A percentile compares a stretch with the other conserved stretches of the same genome.
Evolutionary conservation across 2,329 filamentous ascomycete genomes (phyloP).

Genomic region (Apiospora koreana): DNA sequence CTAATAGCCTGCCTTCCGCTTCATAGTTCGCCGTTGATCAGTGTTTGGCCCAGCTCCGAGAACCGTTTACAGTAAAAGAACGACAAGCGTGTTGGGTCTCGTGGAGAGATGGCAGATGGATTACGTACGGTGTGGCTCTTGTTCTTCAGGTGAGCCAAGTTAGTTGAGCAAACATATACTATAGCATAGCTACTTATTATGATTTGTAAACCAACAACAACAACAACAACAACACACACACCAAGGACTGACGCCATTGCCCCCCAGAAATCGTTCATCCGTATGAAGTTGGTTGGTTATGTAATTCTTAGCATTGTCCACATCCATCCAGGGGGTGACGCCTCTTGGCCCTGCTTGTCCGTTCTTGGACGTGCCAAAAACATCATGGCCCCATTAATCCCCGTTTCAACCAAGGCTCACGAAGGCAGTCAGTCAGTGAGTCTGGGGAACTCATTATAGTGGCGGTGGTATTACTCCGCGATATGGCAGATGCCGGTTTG

Average conservation of each 20-base stretch:
- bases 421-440: neutral
- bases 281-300: neutral
- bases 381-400: constrained; percentile 3
- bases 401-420: neutral
- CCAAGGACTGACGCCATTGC: neutral
- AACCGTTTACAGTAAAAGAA: neutral
- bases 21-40: neutral
- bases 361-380: neutral
- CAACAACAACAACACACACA: neutral
- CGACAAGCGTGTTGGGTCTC: neutral
- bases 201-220: neutral
- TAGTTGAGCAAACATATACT: neutral
- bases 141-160: constrained; percentile 2
- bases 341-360: neutral
- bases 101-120: neutral
- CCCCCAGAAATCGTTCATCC: neutral
- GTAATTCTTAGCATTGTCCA: neutral
- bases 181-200: neutral
- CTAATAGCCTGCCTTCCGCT: neutral
- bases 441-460: neutral
- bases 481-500: neutral
- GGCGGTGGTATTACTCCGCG: neutral
- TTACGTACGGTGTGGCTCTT: neutral
- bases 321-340: neutral
- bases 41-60: constrained; percentile 1